These are phyloP conservation scores for Rhizopus arrhizus DNA, from an alignment of 371 early-diverging fungal species.

Conservation along the genomic window DNA sequence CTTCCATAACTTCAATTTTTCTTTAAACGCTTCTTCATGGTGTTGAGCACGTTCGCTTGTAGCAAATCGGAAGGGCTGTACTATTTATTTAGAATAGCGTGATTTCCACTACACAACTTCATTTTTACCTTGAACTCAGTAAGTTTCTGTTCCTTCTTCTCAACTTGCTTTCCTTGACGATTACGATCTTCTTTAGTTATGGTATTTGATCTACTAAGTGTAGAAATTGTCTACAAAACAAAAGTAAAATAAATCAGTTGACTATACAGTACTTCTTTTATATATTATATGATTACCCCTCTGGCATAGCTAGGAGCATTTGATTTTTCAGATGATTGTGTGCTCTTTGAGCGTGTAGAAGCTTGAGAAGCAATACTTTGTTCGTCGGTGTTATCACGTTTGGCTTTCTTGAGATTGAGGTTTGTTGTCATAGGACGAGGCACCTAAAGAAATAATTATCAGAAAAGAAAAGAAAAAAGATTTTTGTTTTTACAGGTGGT, in stretches of 20 bases:
- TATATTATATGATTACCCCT: conserved; percentile 16
- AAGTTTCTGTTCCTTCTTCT: background rate
- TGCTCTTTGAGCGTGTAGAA: conserved; percentile 16
- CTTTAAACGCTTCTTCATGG: conserved; percentile 9
- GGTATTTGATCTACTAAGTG: background rate
- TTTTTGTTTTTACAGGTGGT: conserved; percentile 1
- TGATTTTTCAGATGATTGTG: conserved; percentile 10
- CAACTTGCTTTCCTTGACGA: background rate
- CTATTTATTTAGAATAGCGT: background rate
- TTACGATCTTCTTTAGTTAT: background rate
- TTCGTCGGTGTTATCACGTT: background rate
- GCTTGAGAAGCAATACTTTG: background rate
- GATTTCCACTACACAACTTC: background rate
- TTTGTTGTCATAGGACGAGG: background rate
- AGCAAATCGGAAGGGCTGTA: conserved; percentile 20
- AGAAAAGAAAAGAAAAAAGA: background rate
- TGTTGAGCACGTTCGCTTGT: conserved; percentile 1
- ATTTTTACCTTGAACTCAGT: background rate
- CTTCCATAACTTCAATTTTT: conserved; percentile 17
- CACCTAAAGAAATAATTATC: background rate
- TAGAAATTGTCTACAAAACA: background rate
- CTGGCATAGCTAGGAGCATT: conserved; percentile 12
- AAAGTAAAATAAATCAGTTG: background rate
- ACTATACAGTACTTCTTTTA: conserved; percentile 4
- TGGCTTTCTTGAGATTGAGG: background rate